These are phyloP conservation scores for Metschnikowia anglica DNA, from an alignment of 805 yeast species.

Conservation along the genomic window DNA sequence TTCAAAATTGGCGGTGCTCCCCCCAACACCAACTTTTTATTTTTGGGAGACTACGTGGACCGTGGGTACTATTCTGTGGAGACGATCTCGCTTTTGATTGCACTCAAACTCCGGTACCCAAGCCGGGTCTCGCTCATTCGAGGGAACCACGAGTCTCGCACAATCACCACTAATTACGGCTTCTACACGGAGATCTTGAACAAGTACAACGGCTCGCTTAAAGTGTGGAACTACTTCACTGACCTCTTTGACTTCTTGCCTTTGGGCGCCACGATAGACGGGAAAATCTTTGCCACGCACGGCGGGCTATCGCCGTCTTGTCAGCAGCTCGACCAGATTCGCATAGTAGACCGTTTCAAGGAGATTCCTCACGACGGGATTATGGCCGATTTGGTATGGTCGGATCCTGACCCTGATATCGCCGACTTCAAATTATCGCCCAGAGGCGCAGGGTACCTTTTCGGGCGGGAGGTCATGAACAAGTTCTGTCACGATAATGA, in stretches of 20 bases:
- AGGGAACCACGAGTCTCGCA: slow-evolving; percentile 96
- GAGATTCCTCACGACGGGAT: slow-evolving; percentile 99
- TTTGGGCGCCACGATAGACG: slow-evolving; percentile 63
- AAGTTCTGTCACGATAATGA: slow-evolving; percentile 77
- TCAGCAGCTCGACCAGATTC: slow-evolving; percentile 88
- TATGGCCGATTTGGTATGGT: slow-evolving; percentile 99
- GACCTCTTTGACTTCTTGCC: slow-evolving; percentile 91
- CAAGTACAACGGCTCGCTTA: slow-evolving; percentile 71
- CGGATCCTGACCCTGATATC: slow-evolving; percentile 83
- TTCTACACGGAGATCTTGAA: slow-evolving; percentile 92
- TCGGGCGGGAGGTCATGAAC: slow-evolving; percentile 87
- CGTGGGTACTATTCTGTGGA: slow-evolving; percentile 93
- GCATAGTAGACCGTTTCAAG: slow-evolving; percentile 83
- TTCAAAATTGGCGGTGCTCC: slow-evolving; percentile 91
- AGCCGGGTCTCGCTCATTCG: slow-evolving; percentile 74
- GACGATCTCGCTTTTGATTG: slow-evolving; percentile 79
- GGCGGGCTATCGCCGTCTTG: slow-evolving; percentile 97
- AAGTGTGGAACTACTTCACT: slow-evolving; percentile 87
- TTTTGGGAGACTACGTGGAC: slow-evolving; percentile 95
- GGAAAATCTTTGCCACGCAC: slow-evolving; percentile 89
- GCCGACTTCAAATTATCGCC: slow-evolving; percentile 85
- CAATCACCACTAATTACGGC: slow-evolving; percentile 95
- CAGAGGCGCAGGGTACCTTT: slow-evolving; percentile 97
- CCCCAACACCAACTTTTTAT: slow-evolving; percentile 90
- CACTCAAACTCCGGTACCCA: slow-evolving; percentile 86